Evolutionary conservation across 495 filamentous ascomycete genomes (phyloP).

Genomic region (Chaetomidium leptoderma): DNA sequence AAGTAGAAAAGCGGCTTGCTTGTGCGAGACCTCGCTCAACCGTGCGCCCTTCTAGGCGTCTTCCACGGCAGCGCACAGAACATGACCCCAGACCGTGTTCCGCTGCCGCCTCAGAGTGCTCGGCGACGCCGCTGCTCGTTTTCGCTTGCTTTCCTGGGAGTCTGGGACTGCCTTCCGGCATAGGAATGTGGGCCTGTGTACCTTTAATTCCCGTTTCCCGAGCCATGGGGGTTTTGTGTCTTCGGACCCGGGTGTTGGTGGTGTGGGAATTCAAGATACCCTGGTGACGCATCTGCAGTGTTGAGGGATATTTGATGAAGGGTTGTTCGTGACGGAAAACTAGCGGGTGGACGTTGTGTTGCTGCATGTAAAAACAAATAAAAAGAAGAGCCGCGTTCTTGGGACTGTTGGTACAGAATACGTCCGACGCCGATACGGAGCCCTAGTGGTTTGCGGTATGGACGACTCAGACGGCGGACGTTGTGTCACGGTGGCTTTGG

Average conservation of each 20-base stretch:
- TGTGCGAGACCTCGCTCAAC: conserved; percentile 7
- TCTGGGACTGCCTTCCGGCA: neutral
- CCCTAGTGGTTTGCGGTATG: neutral
- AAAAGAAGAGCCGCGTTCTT: too few relatives aligned
- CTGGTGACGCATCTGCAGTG: too few relatives aligned
- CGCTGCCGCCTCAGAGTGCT: conserved; percentile 3
- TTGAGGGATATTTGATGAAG: too few relatives aligned
- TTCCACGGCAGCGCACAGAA: conserved; percentile 16
- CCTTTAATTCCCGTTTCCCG: neutral
- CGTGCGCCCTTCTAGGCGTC: conserved; percentile 21
- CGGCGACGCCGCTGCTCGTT: neutral
- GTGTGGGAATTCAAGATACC: too few relatives aligned
- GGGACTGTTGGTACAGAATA: too few relatives aligned
- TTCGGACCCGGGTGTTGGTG: too few relatives aligned
- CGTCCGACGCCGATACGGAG: too few relatives aligned
- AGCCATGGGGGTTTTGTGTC: too few relatives aligned
- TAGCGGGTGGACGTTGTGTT: too few relatives aligned
- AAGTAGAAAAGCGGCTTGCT: conserved; percentile 1
- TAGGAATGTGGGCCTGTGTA: neutral
- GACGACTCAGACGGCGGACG: too few relatives aligned
- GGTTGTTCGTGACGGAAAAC: too few relatives aligned
- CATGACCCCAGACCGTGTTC: neutral
- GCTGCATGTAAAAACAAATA: too few relatives aligned
- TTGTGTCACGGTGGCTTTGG: conserved; percentile 24
- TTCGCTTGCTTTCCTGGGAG: neutral